Conservation (phyloP, 768 basidiomycete species). For the Saitozyma sp. region DNA sequence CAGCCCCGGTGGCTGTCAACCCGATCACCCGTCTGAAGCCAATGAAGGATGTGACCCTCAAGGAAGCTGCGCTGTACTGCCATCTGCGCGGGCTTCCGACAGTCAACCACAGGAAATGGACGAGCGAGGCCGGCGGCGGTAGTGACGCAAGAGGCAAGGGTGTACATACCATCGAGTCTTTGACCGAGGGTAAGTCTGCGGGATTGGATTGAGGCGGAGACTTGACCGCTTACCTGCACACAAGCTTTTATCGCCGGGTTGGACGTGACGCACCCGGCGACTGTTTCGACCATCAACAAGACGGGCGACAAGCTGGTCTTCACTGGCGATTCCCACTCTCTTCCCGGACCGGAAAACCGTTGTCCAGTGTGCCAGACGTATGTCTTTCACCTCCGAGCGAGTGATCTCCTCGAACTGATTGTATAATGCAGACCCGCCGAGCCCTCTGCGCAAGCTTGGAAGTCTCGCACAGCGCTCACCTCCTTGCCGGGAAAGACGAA, state of each 20-base stretch:
- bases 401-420: conserved; percentile 5
- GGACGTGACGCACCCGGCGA: conserved; percentile 46
- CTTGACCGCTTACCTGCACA: background rate
- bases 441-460: conserved; percentile 46
- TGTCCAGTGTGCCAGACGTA: conserved; percentile 47
- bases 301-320: conserved; percentile 51
- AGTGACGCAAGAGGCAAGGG: conserved; percentile 40
- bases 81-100: conserved; percentile 32
- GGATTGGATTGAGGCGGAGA: background rate
- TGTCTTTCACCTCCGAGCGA: conserved; percentile 10
- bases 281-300: conserved; percentile 51
- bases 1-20: background rate
- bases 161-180: conserved; percentile 39
- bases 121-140: background rate
- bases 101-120: conserved; percentile 43
- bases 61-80: conserved; percentile 47
- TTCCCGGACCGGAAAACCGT: background rate
- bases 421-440: conserved; percentile 40
- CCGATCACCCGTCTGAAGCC: conserved; percentile 38
- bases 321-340: conserved; percentile 14
- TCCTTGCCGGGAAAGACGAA: conserved; percentile 15
- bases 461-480: conserved; percentile 46
- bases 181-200: conserved; percentile 47
- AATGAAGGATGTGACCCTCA: conserved; percentile 45
- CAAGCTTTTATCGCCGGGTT: conserved; percentile 49